A percentile compares a stretch with the other conserved stretches of the same genome.
These are phyloP conservation scores for Conoideocrella luteorostrata DNA, from an alignment of 2,329 filamentous ascomycete genomes.

Conservation along the genomic window DNA sequence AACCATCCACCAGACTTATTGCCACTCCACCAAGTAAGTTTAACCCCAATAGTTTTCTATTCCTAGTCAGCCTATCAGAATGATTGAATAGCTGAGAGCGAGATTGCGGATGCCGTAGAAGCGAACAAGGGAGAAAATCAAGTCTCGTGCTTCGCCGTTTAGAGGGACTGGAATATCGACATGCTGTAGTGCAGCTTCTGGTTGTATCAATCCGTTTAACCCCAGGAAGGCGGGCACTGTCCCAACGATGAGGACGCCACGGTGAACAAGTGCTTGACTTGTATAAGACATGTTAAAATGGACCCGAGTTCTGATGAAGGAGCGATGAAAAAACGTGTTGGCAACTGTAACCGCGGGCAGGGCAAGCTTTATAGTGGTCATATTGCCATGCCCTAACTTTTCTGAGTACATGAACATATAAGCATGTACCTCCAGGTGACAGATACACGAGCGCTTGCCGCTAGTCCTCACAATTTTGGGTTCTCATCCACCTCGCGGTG, in stretches of 20 bases:
- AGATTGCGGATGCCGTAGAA: slow-evolving; percentile 15
- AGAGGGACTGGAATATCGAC: slow-evolving; percentile 12
- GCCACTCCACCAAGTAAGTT: slow-evolving; percentile 3
- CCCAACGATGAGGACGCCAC: slow-evolving; percentile 10
- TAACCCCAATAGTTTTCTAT: slow-evolving; percentile 9
- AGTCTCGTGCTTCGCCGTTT: slow-evolving; percentile 11
- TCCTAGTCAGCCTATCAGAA: slow-evolving; percentile 10
- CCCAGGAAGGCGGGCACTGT: slow-evolving; percentile 14
- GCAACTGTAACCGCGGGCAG: too few species aligned
- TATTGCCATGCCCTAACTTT: too few species aligned
- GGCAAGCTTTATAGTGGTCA: too few species aligned
- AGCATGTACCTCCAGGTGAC: too few species aligned
- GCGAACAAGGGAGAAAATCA: slow-evolving; percentile 7
- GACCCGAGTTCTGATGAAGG: too few species aligned
- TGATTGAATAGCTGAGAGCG: slow-evolving; percentile 14
- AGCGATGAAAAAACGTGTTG: too few species aligned
- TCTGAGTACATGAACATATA: too few species aligned
- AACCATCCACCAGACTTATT: slow-evolving; percentile 12
- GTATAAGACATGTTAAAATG: too few species aligned
- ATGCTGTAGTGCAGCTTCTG: slow-evolving; percentile 9
- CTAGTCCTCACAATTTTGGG: too few species aligned
- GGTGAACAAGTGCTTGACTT: slow-evolving; percentile 10
- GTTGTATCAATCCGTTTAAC: slow-evolving; percentile 11
- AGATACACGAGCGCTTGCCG: too few species aligned
- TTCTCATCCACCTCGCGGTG: too few species aligned